These are phyloP conservation scores for Phytophthora macrochlamydospora DNA, from an alignment of 352 stramenopile genomes.

Conservation along the genomic window DNA sequence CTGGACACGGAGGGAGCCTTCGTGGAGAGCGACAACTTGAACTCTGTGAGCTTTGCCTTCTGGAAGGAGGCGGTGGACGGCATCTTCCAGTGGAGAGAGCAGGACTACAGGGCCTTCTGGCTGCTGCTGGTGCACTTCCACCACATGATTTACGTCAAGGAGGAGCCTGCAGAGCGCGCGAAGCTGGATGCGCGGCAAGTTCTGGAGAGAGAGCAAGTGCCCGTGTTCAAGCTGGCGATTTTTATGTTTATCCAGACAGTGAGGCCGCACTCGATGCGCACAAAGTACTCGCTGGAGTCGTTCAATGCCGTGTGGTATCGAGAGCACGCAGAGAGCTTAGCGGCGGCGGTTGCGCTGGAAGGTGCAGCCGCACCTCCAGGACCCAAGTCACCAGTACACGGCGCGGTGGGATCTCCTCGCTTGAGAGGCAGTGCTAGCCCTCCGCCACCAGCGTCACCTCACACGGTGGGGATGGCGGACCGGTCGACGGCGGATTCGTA, in stretches of 20 bases:
- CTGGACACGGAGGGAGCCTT: constrained; percentile 34
- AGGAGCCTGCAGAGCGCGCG: constrained; percentile 15
- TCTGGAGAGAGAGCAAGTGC: constrained; percentile 54
- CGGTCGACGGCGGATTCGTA: constrained; percentile 80
- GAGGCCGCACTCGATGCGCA: constrained; percentile 74
- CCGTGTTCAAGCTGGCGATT: constrained; percentile 78
- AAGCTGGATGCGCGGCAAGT: constrained; percentile 66
- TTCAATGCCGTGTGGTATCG: constrained; percentile 86
- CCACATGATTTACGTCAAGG: constrained; percentile 60
- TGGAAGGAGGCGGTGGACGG: constrained; percentile 67
- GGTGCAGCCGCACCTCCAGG: constrained; percentile 14
- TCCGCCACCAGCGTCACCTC: constrained; percentile 68
- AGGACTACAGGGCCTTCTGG: constrained; percentile 86
- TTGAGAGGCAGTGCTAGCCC: constrained; percentile 64
- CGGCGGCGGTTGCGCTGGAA: constrained; percentile 40
- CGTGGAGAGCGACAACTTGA: constrained; percentile 70
- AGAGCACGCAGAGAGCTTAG: constrained; percentile 59
- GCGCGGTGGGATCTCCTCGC: constrained; percentile 50
- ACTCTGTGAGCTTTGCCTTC: constrained; percentile 50
- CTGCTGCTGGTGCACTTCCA: constrained; percentile 80
- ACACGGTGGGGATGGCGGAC: constrained; percentile 80
- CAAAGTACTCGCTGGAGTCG: constrained; percentile 76
- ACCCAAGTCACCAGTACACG: constrained; percentile 32
- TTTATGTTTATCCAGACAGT: constrained; percentile 85
- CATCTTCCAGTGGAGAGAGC: constrained; percentile 81